Evolutionary conservation across 192 early-diverging fungal genomes (phyloP).

Genomic region (Coemansia sp.): DNA sequence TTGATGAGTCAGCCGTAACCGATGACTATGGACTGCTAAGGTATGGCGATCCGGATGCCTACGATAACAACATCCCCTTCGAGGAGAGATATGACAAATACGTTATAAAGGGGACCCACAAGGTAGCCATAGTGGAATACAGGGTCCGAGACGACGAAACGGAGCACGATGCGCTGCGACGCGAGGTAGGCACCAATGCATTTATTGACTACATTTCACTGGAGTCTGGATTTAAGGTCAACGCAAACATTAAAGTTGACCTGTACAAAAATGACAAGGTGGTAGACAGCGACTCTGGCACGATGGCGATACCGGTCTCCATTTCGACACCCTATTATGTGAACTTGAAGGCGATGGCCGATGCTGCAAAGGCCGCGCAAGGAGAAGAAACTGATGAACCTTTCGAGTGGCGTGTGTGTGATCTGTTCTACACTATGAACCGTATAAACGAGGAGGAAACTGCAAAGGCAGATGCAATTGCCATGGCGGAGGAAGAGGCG

Average conservation of each 20-base stretch:
- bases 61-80: constrained; percentile 16
- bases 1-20: not conserved
- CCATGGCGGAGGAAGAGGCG: too few species aligned
- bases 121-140: not conserved
- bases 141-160: not conserved
- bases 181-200: not conserved
- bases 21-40: not conserved
- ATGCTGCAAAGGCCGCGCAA: constrained; percentile 1
- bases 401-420: constrained; percentile 28
- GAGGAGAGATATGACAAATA: constrained; percentile 7
- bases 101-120: not conserved
- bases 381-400: constrained; percentile 12
- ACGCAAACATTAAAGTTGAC: constrained; percentile 14
- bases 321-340: constrained; percentile 17
- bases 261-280: constrained; percentile 7
- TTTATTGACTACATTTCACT: not conserved
- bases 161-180: not conserved
- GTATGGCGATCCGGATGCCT: constrained; percentile 18
- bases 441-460: not conserved
- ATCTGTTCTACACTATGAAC: constrained; percentile 26
- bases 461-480: not conserved
- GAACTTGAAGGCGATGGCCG: not conserved
- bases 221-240: constrained; percentile 15
- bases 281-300: constrained; percentile 20
- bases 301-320: constrained; percentile 23